Evolutionary conservation across 441 rosid species (phyloP).

Genomic region (Lepidium campestre): DNA sequence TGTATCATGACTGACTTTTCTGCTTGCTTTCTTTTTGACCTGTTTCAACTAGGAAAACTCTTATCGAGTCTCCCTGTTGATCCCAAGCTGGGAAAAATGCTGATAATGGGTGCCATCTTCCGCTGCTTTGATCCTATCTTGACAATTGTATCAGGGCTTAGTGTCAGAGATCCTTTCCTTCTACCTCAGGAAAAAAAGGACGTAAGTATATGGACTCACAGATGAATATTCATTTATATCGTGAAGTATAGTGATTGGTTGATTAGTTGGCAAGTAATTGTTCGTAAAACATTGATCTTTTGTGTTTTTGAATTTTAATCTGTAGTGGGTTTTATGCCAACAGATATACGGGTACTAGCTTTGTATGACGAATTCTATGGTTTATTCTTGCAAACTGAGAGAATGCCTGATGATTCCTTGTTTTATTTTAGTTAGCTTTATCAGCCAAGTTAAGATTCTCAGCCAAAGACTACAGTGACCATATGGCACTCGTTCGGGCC

Average conservation of each 20-base stretch:
- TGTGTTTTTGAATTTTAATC: neutral
- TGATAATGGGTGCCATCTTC: slow-evolving; percentile 93
- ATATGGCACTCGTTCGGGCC: slow-evolving; percentile 99
- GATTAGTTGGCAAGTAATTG: neutral
- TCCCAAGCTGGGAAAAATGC: slow-evolving; percentile 99
- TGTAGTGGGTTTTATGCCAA: neutral
- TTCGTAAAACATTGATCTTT: neutral
- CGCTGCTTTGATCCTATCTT: slow-evolving; percentile 91
- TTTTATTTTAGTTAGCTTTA: slow-evolving; percentile 71
- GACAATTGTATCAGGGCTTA: slow-evolving; percentile 95
- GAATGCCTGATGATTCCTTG: slow-evolving; percentile 8
- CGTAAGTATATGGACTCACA: slow-evolving; percentile 42
- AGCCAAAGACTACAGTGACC: slow-evolving; percentile 98
- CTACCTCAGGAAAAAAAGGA: slow-evolving; percentile 98
- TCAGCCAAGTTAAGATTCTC: slow-evolving; percentile 95
- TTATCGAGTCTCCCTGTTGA: slow-evolving; percentile 95
- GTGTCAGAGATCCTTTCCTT: slow-evolving; percentile 98
- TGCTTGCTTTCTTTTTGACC: slow-evolving; percentile 7
- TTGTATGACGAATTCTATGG: neutral
- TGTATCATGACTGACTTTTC: slow-evolving; percentile 1
- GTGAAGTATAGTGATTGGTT: neutral
- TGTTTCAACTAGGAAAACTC: slow-evolving; percentile 53
- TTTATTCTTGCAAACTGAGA: neutral
- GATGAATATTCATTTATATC: neutral
- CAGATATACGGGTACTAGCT: neutral